Conservation (phyloP, 2,329 filamentous ascomycete species). For the Fusarium transvaalense region DNA sequence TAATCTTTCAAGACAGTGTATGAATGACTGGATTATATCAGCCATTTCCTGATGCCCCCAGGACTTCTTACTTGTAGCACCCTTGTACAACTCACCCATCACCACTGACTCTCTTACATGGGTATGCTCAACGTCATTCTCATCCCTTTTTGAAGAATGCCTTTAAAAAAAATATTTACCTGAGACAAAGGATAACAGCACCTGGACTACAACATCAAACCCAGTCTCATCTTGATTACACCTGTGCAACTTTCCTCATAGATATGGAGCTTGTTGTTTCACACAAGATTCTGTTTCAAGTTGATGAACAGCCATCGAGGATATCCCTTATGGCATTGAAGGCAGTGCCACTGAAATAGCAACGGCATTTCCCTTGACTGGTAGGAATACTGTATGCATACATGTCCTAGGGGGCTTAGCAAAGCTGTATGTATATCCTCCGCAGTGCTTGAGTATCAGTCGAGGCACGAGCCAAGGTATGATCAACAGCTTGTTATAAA, state of each 20-base stretch:
- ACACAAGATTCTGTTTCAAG: slow-evolving; percentile 12
- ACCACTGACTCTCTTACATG: neutral
- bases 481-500: neutral
- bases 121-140: neutral
- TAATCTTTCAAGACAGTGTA: neutral
- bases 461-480: slow-evolving; percentile 1
- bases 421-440: neutral
- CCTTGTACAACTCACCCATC: neutral
- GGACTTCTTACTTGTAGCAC: neutral
- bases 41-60: neutral
- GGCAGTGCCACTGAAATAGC: neutral
- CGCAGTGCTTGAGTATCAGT: neutral
- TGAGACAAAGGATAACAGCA: neutral
- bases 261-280: slow-evolving; percentile 5
- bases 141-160: neutral
- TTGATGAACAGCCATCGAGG: neutral
- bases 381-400: neutral
- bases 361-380: neutral
- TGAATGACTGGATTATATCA: neutral
- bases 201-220: neutral
- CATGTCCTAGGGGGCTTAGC: neutral
- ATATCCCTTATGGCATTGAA: slow-evolving; percentile 7
- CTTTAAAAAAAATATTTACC: neutral
- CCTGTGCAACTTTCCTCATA: neutral
- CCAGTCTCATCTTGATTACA: slow-evolving; percentile 8